phyloP scores from a whole-genome alignment of 2,329 filamentous ascomycete species.

The Dissoconium aciculare region DNA sequence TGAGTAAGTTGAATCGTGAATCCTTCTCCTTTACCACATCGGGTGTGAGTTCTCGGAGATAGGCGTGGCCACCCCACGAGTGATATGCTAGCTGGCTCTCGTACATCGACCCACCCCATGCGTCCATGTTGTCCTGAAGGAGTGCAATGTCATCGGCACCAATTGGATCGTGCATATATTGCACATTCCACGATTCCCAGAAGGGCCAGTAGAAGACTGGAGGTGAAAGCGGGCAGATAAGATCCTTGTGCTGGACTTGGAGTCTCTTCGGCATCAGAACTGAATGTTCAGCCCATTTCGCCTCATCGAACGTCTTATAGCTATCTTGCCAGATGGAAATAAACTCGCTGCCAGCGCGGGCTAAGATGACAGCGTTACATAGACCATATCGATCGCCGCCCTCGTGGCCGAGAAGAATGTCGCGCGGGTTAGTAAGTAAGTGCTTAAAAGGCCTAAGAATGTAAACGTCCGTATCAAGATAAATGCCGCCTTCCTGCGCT shows the following conservation, averaged over 20 bases:
- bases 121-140: slow-evolving; percentile 3
- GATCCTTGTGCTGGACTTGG: slow-evolving; percentile 4
- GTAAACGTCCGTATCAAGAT: slow-evolving; percentile 11
- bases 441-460: slow-evolving; percentile 7
- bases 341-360: slow-evolving; percentile 7
- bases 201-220: slow-evolving; percentile 10
- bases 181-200: slow-evolving; percentile 5
- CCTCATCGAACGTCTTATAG: slow-evolving; percentile 5
- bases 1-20: background rate
- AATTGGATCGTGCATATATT: slow-evolving; percentile 7
- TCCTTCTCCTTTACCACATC: background rate
- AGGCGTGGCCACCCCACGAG: background rate
- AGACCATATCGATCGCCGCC: slow-evolving; percentile 10
- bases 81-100: slow-evolving; percentile 8
- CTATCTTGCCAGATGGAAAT: slow-evolving; percentile 7
- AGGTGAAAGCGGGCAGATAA: slow-evolving; percentile 8
- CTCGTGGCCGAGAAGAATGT: slow-evolving; percentile 10
- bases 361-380: slow-evolving; percentile 10
- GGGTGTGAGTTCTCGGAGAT: background rate
- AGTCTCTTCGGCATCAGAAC: slow-evolving; percentile 6
- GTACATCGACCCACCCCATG: slow-evolving; percentile 8
- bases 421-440: slow-evolving; percentile 5
- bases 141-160: background rate
- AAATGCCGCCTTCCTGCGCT: slow-evolving; percentile 8
- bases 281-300: slow-evolving; percentile 9